Conservation (phyloP, 2,329 filamentous ascomycete genomes). For the Cordyceps militaris region DNA sequence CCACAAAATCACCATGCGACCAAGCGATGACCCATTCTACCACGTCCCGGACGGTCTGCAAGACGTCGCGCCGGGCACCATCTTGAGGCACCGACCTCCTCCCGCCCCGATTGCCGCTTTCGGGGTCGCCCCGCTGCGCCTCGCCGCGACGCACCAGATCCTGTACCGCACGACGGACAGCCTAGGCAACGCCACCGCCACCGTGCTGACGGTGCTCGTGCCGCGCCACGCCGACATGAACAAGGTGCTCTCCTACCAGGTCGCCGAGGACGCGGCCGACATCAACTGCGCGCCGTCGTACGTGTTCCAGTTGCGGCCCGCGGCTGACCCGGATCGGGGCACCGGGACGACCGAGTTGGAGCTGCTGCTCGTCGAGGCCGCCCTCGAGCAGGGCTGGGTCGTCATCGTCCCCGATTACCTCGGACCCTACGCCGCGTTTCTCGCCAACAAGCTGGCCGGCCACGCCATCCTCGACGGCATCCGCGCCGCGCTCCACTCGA, state of each 20-base stretch:
- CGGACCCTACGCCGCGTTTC: conserved; percentile 36
- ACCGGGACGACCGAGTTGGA: conserved; percentile 23
- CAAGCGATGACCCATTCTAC: conserved; percentile 22
- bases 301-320: conserved; percentile 17
- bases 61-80: conserved; percentile 16
- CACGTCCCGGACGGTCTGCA: conserved; percentile 16
- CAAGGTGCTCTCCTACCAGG: conserved; percentile 35
- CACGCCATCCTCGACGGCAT: conserved; percentile 37
- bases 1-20: conserved; percentile 7
- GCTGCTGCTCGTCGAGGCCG: conserved; percentile 18
- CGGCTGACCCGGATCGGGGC: conserved; percentile 28
- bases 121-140: conserved; percentile 13
- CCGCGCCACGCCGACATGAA: conserved; percentile 24
- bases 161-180: conserved; percentile 34
- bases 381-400: conserved; percentile 37
- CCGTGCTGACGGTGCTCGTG: conserved; percentile 33
- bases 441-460: conserved; percentile 32
- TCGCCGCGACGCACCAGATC: conserved; percentile 25
- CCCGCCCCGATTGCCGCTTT: conserved; percentile 19
- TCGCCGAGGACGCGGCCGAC: conserved; percentile 32
- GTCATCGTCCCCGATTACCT: conserved; percentile 42
- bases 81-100: conserved; percentile 18
- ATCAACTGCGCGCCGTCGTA: conserved; percentile 28
- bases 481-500: conserved; percentile 30
- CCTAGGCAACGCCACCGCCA: conserved; percentile 27